Evolutionary conservation across 1,139 yeast genomes (phyloP).

Genomic region (Saccharomyces pastorianus): DNA sequence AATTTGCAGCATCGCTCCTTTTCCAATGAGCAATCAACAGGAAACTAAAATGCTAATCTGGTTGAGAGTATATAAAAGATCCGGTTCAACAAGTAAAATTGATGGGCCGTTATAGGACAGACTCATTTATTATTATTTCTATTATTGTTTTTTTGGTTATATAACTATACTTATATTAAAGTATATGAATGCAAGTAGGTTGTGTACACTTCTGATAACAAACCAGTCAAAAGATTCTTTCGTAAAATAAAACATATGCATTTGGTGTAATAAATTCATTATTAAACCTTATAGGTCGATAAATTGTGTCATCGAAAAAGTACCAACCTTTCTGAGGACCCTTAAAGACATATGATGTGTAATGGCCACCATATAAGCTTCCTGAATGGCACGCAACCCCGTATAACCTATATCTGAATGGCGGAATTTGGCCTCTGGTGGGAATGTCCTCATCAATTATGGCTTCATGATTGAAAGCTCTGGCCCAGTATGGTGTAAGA

Average conservation of each 20-base stretch:
- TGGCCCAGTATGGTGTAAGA: conserved; percentile 73
- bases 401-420: conserved; percentile 64
- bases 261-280: conserved; percentile 33
- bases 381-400: conserved; percentile 87
- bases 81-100: neutral
- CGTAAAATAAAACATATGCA: conserved; percentile 73
- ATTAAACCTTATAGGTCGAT: conserved; percentile 19
- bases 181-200: neutral
- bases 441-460: conserved; percentile 38
- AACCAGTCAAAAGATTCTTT: conserved; percentile 10
- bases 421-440: conserved; percentile 62
- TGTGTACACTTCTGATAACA: neutral
- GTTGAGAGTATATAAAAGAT: neutral
- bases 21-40: conserved; percentile 33
- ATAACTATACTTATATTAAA: neutral
- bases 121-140: neutral
- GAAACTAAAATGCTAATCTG: too few species aligned
- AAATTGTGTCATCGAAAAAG: conserved; percentile 25
- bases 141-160: neutral
- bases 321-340: conserved; percentile 38
- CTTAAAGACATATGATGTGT: conserved; percentile 72
- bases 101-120: neutral
- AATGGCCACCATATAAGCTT: conserved; percentile 75
- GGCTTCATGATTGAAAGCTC: conserved; percentile 29
- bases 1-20: conserved; percentile 72